Percentiles rank a stretch among this genome's conserved stretches.
These are phyloP conservation scores for Diplotaxis tenuifolia DNA, from an alignment of 345 rosid species.

Conservation along the genomic window DNA sequence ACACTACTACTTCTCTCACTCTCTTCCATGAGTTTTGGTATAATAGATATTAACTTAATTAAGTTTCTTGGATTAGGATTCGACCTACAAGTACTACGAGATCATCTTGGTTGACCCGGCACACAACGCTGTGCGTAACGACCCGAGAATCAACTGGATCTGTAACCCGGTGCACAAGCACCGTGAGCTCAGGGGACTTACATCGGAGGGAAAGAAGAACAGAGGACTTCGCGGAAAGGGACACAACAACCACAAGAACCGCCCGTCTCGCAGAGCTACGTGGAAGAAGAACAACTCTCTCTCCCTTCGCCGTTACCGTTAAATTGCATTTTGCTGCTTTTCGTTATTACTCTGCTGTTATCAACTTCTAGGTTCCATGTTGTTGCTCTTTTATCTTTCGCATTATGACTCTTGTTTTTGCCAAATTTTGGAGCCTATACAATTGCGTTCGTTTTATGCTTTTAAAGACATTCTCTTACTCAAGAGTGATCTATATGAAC, in stretches of 20 bases:
- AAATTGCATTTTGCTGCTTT: neutral
- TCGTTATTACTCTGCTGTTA: neutral
- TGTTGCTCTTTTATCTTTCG: neutral
- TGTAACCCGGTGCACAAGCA: neutral
- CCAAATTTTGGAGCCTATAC: neutral
- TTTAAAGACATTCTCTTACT: neutral
- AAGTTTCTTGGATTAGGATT: neutral
- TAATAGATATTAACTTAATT: too few relatives aligned
- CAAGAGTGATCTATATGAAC: too few relatives aligned
- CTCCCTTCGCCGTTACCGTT: neutral
- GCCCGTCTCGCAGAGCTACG: neutral
- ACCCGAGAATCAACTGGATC: slow-evolving; percentile 2
- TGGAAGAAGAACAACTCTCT: neutral
- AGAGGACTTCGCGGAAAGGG: neutral
- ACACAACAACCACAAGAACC: slow-evolving; percentile 1
- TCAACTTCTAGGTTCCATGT: neutral
- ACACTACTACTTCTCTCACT: neutral
- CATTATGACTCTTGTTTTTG: neutral
- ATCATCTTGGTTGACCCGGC: neutral
- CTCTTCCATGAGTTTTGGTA: too few relatives aligned
- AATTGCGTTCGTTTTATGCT: neutral
- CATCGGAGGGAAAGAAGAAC: neutral
- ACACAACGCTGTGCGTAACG: neutral
- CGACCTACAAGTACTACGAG: neutral
- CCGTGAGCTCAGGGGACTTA: neutral